Evolutionary conservation across 441 rosid species (phyloP), one percentile per base, ranked within the genome.

Genomic region (Metrosideros polymorpha): DNA sequence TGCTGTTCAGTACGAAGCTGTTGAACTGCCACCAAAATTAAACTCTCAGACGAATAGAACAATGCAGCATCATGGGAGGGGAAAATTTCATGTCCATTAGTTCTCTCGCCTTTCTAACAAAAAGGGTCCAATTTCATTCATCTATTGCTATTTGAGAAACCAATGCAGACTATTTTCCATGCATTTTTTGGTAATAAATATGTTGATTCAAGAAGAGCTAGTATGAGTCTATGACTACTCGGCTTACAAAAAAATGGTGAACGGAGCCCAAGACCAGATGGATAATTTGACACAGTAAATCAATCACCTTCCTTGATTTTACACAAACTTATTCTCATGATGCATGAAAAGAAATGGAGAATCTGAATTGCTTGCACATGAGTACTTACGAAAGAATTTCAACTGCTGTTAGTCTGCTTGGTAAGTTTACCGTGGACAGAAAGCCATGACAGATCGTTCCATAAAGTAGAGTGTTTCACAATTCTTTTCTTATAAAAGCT

Each of bases 1-100:
- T 86, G 82, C 88, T 86, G 88, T 86, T 86, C 49, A 86, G 85
- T 27, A 86, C 45, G 42, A 86, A 86, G 52, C 82, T 52, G 75
- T 86, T 83, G 85, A 86, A 83, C 88, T 86, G 85, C 45, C 43
- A 61, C 57, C 56, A 83, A 86, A 10, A 86, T 59, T 24, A 7
- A 85, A 3, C 35, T 51, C 79, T 85, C 47, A 66, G 79, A 66
- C 2, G 19, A 35, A 66, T 24, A 35, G n/a, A 66, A 63, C 18
- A 35, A 66, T 66, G 15, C 22, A 35, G 47, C 45, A 35, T 35
- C 22, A 35, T 35, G 79, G 15, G 35, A 66, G 79, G 43, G 19
- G 79, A 66, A 66, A 66, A 66, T 35, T n/a, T 66, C 47, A 66
- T 66, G 47, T 66, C 24, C 79, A 35, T 35, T 35, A 35, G 79